Evolutionary conservation across 257 asterid genomes (phyloP), one percentile per base, ranked within the genome.

Genomic region (Solanum piurae): DNA sequence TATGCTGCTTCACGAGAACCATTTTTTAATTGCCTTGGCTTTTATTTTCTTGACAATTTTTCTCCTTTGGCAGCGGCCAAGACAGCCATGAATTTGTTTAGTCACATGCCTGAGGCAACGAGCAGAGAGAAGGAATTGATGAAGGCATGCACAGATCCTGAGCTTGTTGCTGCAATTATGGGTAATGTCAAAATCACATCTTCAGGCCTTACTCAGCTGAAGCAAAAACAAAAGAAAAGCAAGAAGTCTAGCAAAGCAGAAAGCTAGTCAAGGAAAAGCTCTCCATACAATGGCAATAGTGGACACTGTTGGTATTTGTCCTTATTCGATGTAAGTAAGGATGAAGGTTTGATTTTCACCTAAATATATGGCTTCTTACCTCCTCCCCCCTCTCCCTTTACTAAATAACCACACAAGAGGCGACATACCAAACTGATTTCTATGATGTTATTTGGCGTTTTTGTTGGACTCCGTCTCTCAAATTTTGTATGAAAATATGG

Each of bases 121-220:
- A 90, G 74, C 75, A 92, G 99, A 89, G 99, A 97, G 91, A 97
- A 95, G 93, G 99, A 96, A 91, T 66, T 96, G 88, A 96, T 96
- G 98, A 96, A 96, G 94, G 98, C 96, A 13, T 95, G 98, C 94
- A 95, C 99, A n/a, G 99, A 96, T 88, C 95, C 98, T 38, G 99
- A 97, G 90, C 98, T 97, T 52, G 95, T 95, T 87, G 98, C 99
- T 89, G 96, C 98, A 34, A 91, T 97, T 42, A 68, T 95, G 37
- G 98, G 99, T 85, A 97, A 97, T 29, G 98, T 92, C 40, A 97
- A 97, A 93, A 94, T 97, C 85, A 93, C 99, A 40, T 95, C 99
- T 29, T 98, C 99, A 14, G 99, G 99, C 86, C 95, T 97, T 42
- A 89, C 98, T 86, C 99, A 96, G 91, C 92, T 96, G 88, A 94